Evolutionary conservation across 768 basidiomycete genomes (phyloP).

Genomic region (Boletellus ananiceps): DNA sequence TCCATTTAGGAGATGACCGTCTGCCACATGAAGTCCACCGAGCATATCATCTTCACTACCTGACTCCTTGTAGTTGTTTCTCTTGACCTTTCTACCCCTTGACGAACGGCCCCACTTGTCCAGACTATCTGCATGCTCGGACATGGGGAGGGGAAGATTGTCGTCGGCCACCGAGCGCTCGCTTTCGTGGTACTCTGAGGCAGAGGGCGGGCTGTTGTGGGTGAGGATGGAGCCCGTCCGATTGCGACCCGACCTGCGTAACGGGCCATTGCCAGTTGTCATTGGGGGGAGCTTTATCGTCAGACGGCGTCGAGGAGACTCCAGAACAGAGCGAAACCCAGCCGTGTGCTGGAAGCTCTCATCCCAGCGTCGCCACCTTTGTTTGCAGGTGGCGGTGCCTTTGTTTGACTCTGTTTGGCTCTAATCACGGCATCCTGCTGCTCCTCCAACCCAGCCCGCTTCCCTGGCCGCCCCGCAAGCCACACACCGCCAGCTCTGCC

Average conservation of each 20-base stretch:
- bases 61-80: slow-evolving; percentile 42
- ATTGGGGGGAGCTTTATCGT: slow-evolving; percentile 24
- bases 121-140: slow-evolving; percentile 1
- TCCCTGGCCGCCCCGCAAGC: slow-evolving; percentile 18
- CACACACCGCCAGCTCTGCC: slow-evolving; percentile 6
- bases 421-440: slow-evolving; percentile 10
- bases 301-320: slow-evolving; percentile 17
- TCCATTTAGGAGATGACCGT: slow-evolving; percentile 16
- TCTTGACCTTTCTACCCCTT: slow-evolving; percentile 40
- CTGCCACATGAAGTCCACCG: slow-evolving; percentile 11
- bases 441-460: slow-evolving; percentile 27
- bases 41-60: slow-evolving; percentile 39
- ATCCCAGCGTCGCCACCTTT: slow-evolving; percentile 24
- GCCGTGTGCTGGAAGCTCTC: slow-evolving; percentile 18
- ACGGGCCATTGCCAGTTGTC: slow-evolving; percentile 7
- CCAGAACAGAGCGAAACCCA: slow-evolving; percentile 14
- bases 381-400: slow-evolving; percentile 29
- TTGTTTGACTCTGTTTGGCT: slow-evolving; percentile 29
- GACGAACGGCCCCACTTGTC: slow-evolving; percentile 22
- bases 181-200: slow-evolving; percentile 32
- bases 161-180: slow-evolving; percentile 32
- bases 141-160: slow-evolving; percentile 1
- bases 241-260: slow-evolving; percentile 26
- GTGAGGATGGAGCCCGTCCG: slow-evolving; percentile 20
- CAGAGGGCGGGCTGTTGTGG: slow-evolving; percentile 24